These are phyloP conservation scores for Dictyophora rubrovolvata DNA, from an alignment of 768 basidiomycete genomes.

Conservation along the genomic window DNA sequence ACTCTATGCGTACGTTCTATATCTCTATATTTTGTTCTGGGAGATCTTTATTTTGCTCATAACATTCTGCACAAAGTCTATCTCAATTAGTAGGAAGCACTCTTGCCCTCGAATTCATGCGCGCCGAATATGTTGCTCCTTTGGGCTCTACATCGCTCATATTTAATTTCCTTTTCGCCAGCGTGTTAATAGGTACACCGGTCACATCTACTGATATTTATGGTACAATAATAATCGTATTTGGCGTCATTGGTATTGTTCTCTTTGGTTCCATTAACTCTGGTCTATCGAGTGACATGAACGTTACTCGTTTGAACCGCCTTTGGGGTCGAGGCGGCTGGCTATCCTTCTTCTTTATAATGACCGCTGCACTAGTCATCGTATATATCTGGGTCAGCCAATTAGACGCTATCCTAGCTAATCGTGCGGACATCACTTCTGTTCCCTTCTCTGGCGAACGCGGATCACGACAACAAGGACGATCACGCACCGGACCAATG, in stretches of 20 bases:
- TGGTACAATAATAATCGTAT: slow-evolving; percentile 72
- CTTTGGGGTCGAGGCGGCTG: slow-evolving; percentile 84
- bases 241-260: slow-evolving; percentile 82
- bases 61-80: too few species aligned
- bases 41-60: too few species aligned
- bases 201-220: slow-evolving; percentile 79
- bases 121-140: slow-evolving; percentile 94
- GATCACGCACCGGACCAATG: slow-evolving; percentile 2
- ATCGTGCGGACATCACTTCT: slow-evolving; percentile 60
- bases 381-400: slow-evolving; percentile 60
- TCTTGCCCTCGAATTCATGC: slow-evolving; percentile 78
- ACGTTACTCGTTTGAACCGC: slow-evolving; percentile 63
- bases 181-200: slow-evolving; percentile 77
- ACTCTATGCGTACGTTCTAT: slow-evolving; percentile 69
- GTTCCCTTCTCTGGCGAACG: slow-evolving; percentile 38
- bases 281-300: slow-evolving; percentile 63
- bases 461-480: slow-evolving; percentile 1
- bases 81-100: slow-evolving; percentile 85
- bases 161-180: slow-evolving; percentile 94
- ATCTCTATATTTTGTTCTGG: too few species aligned
- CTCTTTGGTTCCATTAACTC: slow-evolving; percentile 78
- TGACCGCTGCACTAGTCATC: slow-evolving; percentile 55
- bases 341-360: slow-evolving; percentile 83
- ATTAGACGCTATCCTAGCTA: slow-evolving; percentile 62
- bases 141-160: slow-evolving; percentile 88